Evolutionary conservation across 306 rosid genomes (phyloP).

Genomic region (Casuarina cunninghamiana): DNA sequence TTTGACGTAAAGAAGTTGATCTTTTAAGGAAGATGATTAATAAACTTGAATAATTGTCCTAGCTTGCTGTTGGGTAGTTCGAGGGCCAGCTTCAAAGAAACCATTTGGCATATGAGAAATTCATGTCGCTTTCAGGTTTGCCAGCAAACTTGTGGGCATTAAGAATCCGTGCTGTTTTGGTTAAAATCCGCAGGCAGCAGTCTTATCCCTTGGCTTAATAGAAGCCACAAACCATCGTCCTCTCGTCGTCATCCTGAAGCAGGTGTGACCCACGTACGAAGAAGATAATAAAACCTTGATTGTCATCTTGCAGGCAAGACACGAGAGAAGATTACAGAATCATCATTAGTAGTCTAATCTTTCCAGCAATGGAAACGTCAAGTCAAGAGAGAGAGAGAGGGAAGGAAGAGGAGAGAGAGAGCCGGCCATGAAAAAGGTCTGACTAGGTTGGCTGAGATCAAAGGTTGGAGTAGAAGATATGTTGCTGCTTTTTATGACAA

Average conservation of each 20-base stretch:
- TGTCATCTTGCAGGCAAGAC: too few species aligned
- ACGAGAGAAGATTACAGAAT: conserved; percentile 17
- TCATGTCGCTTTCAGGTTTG: too few species aligned
- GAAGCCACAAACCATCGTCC: conserved; percentile 3
- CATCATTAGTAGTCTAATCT: neutral
- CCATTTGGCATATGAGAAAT: too few species aligned
- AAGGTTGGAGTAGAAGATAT: neutral
- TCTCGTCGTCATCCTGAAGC: conserved; percentile 11
- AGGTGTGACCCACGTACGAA: conserved; percentile 1
- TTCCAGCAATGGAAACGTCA: neutral
- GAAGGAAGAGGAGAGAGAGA: neutral
- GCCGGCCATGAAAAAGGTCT: neutral
- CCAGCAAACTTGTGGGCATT: neutral
- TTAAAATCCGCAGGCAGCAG: neutral
- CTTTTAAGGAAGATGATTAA: too few species aligned
- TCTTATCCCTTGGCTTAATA: neutral
- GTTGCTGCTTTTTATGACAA: neutral
- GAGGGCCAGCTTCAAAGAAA: too few species aligned
- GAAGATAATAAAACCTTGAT: too few species aligned
- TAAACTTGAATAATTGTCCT: too few species aligned
- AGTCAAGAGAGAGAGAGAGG: neutral
- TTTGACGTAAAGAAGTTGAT: too few species aligned
- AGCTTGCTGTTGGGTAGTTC: too few species aligned
- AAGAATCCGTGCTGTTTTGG: neutral
- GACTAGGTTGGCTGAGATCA: conserved; percentile 3